phyloP scores from a whole-genome alignment of 306 rosid species.

The Inga oerstediana region DNA sequence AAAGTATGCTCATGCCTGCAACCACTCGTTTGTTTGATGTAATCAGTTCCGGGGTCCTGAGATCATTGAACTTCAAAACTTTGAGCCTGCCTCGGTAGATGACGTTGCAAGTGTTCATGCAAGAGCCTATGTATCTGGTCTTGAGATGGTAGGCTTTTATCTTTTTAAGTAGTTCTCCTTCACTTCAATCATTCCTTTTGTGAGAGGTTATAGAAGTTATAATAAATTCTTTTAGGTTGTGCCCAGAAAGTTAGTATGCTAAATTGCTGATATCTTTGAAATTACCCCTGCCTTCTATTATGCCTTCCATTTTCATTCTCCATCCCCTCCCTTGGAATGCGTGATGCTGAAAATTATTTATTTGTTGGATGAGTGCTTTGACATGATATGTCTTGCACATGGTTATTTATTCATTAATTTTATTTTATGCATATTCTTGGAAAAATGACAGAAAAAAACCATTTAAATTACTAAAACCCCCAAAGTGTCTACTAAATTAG shows the following conservation, averaged over 20 bases:
- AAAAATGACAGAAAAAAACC: no score
- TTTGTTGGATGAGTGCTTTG: slow-evolving; percentile 1
- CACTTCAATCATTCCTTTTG: slow-evolving; percentile 5
- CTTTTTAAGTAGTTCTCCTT: neutral
- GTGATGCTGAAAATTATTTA: slow-evolving; percentile 14
- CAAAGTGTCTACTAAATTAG: no score
- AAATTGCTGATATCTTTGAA: neutral
- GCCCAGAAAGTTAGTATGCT: neutral
- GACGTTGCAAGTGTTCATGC: slow-evolving; percentile 88
- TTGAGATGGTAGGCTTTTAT: slow-evolving; percentile 71
- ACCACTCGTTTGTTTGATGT: slow-evolving; percentile 22
- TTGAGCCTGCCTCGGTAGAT: slow-evolving; percentile 75
- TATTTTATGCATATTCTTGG: slow-evolving; percentile 5
- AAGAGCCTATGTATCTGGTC: slow-evolving; percentile 72
- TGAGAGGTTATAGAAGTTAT: slow-evolving; percentile 17
- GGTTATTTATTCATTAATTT: slow-evolving; percentile 18
- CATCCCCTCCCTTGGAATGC: neutral
- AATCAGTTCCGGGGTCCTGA: slow-evolving; percentile 79
- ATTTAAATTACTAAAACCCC: no score
- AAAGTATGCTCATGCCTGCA: slow-evolving; percentile 7
- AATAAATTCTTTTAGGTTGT: neutral
- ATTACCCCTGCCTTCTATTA: neutral
- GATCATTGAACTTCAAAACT: slow-evolving; percentile 64
- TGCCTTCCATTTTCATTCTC: slow-evolving; percentile 7
- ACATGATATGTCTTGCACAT: neutral